A percentile compares a stretch with the other conserved stretches of the same genome.
Conservation (phyloP, 2,329 filamentous ascomycete species). For the Colletotrichum graminicola region DNA sequence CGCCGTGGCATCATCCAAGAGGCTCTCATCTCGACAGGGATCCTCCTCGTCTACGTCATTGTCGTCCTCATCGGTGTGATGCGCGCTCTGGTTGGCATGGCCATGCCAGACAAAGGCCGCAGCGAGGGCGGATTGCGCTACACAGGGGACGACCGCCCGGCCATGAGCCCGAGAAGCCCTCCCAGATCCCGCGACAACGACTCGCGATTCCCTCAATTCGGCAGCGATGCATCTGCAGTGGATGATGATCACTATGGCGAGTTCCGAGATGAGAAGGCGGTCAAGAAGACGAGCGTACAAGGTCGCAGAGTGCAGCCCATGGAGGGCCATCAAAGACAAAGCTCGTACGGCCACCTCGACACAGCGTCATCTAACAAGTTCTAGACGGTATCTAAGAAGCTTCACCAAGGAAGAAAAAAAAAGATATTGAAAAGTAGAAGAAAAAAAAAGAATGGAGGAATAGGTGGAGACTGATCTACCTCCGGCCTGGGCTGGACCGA, state of each 20-base stretch:
- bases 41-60: conserved; percentile 83
- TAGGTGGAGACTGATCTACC: conserved; percentile 28
- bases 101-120: conserved; percentile 68
- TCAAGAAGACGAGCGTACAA: conserved; percentile 37
- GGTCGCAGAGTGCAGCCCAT: conserved; percentile 44
- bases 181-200: conserved; percentile 40
- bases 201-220: conserved; percentile 40
- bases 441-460: conserved; percentile 3
- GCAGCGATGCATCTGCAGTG: conserved; percentile 35
- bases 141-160: conserved; percentile 48
- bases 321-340: conserved; percentile 51
- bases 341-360: conserved; percentile 53
- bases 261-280: conserved; percentile 48
- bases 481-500: conserved; percentile 42
- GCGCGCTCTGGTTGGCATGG: conserved; percentile 73
- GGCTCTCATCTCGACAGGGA: conserved; percentile 79
- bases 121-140: conserved; percentile 69
- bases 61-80: conserved; percentile 80
- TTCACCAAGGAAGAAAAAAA: background rate
- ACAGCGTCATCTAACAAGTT: conserved; percentile 38
- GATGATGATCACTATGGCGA: conserved; percentile 43
- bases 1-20: conserved; percentile 78
- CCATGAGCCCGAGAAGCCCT: conserved; percentile 46
- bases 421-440: background rate
- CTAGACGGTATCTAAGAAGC: conserved; percentile 17